phyloP scores from a whole-genome alignment of 2,329 filamentous ascomycete species.

The Microsporum audouinii region DNA sequence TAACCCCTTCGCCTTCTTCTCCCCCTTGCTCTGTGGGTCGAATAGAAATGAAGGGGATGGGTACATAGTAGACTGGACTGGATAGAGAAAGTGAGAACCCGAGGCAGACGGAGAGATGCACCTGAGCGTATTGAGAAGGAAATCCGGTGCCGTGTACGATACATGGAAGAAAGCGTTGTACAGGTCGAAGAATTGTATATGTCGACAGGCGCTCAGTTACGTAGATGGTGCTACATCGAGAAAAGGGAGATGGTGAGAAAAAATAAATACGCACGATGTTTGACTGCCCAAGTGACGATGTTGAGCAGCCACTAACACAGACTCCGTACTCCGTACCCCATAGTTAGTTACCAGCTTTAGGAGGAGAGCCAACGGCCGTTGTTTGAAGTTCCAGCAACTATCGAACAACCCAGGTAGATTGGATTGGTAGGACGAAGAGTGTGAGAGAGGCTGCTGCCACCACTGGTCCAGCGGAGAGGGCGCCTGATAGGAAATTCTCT shows the following conservation, averaged over 20 bases:
- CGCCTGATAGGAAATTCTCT: background rate
- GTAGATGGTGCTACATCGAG: background rate
- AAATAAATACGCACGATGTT: background rate
- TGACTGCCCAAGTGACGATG: background rate
- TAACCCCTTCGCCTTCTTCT: background rate
- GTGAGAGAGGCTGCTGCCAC: constrained; percentile 2
- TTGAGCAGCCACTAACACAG: background rate
- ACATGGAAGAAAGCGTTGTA: background rate
- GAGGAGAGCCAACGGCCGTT: background rate
- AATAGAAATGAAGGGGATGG: background rate
- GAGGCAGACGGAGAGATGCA: background rate
- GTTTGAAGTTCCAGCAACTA: constrained; percentile 1
- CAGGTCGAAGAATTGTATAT: background rate
- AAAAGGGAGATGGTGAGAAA: background rate
- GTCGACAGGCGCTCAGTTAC: background rate
- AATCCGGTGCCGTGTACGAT: background rate
- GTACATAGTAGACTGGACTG: no score
- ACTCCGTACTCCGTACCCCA: background rate
- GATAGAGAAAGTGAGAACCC: background rate
- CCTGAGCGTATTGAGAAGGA: background rate
- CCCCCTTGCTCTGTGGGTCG: background rate
- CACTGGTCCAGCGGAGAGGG: background rate
- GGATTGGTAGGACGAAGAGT: constrained; percentile 1
- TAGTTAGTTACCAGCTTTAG: background rate
- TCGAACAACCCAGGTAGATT: constrained; percentile 1